phyloP scores from a whole-genome alignment of 192 early-diverging fungal genomes.

The Hyaloraphidium curvatum region DNA sequence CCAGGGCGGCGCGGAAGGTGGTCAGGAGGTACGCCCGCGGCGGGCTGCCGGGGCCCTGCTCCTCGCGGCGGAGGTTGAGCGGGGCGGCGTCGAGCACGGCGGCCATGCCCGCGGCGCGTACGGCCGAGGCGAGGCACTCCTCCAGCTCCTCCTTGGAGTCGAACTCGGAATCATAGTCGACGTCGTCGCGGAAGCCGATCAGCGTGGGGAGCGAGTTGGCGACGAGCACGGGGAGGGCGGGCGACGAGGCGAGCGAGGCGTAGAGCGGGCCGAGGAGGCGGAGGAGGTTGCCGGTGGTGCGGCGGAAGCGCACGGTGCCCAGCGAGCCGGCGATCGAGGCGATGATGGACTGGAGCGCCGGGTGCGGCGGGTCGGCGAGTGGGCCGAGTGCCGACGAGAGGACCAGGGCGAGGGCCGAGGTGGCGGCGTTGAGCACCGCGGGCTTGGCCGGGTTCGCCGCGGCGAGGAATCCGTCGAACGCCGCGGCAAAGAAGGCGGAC shows the following conservation, averaged over 20 bases:
- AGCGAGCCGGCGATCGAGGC: not conserved
- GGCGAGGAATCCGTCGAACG: too few species aligned
- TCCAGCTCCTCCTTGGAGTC: slow-evolving; percentile 61
- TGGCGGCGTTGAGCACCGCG: too few species aligned
- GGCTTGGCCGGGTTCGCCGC: too few species aligned
- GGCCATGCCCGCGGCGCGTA: slow-evolving; percentile 61
- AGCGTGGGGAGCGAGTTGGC: slow-evolving; percentile 35
- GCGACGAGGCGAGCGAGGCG: slow-evolving; percentile 18
- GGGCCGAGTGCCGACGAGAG: too few species aligned
- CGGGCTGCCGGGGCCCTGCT: slow-evolving; percentile 16
- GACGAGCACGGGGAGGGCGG: slow-evolving; percentile 29
- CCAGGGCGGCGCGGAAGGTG: slow-evolving; percentile 53
- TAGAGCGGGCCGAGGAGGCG: slow-evolving; percentile 18
- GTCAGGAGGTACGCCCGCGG: slow-evolving; percentile 85
- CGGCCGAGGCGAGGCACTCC: slow-evolving; percentile 52
- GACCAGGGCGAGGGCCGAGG: too few species aligned
- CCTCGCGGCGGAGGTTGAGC: slow-evolving; percentile 59
- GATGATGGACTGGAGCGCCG: slow-evolving; percentile 6
- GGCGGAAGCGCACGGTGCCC: not conserved
- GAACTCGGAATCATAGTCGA: slow-evolving; percentile 28
- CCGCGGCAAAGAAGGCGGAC: too few species aligned
- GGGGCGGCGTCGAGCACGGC: slow-evolving; percentile 52
- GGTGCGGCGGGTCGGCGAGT: slow-evolving; percentile 11
- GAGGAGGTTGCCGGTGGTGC: not conserved
- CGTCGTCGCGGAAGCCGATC: slow-evolving; percentile 59